phyloP scores from a whole-genome alignment of 306 rosid species.

The Begonia masoniana region DNA sequence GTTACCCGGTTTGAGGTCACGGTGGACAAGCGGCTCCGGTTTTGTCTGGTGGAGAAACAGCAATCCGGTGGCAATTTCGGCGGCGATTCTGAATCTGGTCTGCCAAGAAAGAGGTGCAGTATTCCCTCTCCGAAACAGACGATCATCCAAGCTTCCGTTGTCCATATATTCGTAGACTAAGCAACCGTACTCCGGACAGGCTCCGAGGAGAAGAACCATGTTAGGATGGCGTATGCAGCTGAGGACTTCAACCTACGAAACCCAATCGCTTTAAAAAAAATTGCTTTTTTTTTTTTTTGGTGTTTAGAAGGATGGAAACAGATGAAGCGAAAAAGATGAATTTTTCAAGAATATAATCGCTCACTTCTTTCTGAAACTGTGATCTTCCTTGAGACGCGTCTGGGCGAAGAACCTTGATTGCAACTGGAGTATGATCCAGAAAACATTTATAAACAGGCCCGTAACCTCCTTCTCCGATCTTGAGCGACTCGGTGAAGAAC shows the following conservation, averaged over 20 bases:
- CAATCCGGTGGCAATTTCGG: slow-evolving; percentile 78
- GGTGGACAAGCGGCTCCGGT: slow-evolving; percentile 92
- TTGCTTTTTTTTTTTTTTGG: too few species aligned
- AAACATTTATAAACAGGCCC: slow-evolving; percentile 76
- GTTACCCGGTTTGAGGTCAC: slow-evolving; percentile 91
- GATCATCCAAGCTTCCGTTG: slow-evolving; percentile 78
- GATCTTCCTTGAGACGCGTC: slow-evolving; percentile 92
- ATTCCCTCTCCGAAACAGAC: slow-evolving; percentile 50
- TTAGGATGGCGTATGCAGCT: slow-evolving; percentile 91
- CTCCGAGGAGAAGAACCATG: slow-evolving; percentile 97
- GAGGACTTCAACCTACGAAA: slow-evolving; percentile 65
- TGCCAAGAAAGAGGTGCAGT: slow-evolving; percentile 67
- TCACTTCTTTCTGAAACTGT: slow-evolving; percentile 82
- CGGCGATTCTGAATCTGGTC: slow-evolving; percentile 63
- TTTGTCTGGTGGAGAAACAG: slow-evolving; percentile 89
- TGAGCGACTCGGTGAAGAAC: slow-evolving; percentile 44
- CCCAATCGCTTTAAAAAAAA: too few species aligned
- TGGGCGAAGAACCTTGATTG: slow-evolving; percentile 87
- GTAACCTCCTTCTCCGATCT: slow-evolving; percentile 95
- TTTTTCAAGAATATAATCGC: neutral
- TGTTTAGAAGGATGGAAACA: too few species aligned
- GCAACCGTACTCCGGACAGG: slow-evolving; percentile 95
- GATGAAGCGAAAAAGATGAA: too few species aligned
- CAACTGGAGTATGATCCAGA: slow-evolving; percentile 78
- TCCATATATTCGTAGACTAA: slow-evolving; percentile 86